Evolutionary conservation across 169 alveolate genomes (phyloP).

Genomic region (Blepharisma undulans): DNA sequence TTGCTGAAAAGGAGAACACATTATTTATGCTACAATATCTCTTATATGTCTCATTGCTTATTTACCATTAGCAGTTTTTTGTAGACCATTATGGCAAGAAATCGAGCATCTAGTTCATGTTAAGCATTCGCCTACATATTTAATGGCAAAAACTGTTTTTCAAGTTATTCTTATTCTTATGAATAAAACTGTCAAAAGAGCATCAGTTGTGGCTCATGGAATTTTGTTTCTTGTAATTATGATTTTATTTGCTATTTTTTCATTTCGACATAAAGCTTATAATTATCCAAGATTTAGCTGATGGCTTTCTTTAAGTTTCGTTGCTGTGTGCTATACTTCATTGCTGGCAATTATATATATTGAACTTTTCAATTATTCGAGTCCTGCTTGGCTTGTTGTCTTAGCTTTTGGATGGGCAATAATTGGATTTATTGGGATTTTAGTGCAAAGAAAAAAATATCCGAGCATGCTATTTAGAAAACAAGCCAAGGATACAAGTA

Average conservation of each 20-base stretch:
- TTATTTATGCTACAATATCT: not conserved
- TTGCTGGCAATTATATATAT: not conserved
- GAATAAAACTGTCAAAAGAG: not conserved
- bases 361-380: not conserved
- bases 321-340: conserved; percentile 1
- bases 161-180: not conserved
- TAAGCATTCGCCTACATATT: not conserved
- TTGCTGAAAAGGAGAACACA: conserved; percentile 28
- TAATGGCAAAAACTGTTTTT: not conserved
- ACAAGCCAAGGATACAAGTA: not conserved
- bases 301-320: not conserved
- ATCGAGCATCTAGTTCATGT: not conserved
- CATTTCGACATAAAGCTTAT: not conserved
- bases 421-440: not conserved
- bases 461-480: not conserved
- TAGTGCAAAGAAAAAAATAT: not conserved
- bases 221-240: not conserved
- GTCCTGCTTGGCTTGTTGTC: not conserved
- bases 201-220: not conserved
- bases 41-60: not conserved
- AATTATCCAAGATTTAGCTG: not conserved
- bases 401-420: not conserved
- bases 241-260: not conserved
- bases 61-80: not conserved
- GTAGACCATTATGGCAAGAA: conserved; percentile 26